These are phyloP conservation scores for Boletus tylopilopsis DNA, from an alignment of 768 basidiomycete species.

Conservation along the genomic window DNA sequence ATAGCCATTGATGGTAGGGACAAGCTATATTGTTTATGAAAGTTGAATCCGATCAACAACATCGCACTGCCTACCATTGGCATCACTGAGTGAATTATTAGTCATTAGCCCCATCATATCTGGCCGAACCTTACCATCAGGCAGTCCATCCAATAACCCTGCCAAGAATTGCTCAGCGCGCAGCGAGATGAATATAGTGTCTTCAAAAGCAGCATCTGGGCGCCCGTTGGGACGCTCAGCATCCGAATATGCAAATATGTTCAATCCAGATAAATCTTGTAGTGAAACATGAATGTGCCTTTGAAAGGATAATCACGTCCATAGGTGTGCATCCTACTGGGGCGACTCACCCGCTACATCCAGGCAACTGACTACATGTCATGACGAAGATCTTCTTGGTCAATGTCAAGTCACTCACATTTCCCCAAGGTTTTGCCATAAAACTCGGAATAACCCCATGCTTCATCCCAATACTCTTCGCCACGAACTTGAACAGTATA, in stretches of 20 bases:
- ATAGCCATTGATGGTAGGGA: constrained; percentile 94
- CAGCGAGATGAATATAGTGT: constrained; percentile 81
- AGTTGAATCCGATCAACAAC: neutral
- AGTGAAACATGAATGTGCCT: constrained; percentile 94
- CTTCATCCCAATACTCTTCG: constrained; percentile 90
- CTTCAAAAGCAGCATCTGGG: constrained; percentile 66
- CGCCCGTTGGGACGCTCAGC: constrained; percentile 62
- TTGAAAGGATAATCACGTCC: constrained; percentile 1
- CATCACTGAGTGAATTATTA: constrained; percentile 53
- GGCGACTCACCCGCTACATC: constrained; percentile 81
- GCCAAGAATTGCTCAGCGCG: constrained; percentile 93
- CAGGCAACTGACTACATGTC: constrained; percentile 64
- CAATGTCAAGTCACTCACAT: constrained; percentile 47
- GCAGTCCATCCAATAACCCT: constrained; percentile 83
- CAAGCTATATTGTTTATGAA: constrained; percentile 44
- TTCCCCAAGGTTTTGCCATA: constrained; percentile 97
- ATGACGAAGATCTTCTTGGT: constrained; percentile 1
- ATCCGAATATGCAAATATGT: constrained; percentile 73
- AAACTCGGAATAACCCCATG: constrained; percentile 90
- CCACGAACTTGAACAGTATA: constrained; percentile 85
- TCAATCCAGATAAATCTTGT: constrained; percentile 61
- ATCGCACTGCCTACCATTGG: constrained; percentile 59
- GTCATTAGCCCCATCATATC: neutral
- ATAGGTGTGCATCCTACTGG: constrained; percentile 7
- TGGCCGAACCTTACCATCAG: constrained; percentile 60